Evolutionary conservation across 1,139 yeast species (phyloP), one percentile per base, ranked within the genome.

Genomic region (Eremothecium sinecaudum): DNA sequence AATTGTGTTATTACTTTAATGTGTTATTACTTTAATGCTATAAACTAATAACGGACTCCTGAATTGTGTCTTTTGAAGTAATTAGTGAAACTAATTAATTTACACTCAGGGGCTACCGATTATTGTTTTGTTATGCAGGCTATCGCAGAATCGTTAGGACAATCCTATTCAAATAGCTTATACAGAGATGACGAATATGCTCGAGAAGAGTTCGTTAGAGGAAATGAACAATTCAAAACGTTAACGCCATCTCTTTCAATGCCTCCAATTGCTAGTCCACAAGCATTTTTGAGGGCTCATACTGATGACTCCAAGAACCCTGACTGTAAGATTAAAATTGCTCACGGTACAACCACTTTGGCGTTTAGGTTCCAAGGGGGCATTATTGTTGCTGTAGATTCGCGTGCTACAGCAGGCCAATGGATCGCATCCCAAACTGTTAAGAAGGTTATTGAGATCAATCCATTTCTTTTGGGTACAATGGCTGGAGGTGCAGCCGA

Each of bases 401-500:
- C 96, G 21, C 75, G 98, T 62, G 97, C 98, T 41, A 82, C 97
- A n/a, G 94, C 93, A 9, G 98, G 98, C 35, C 79, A 81, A 53
- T 90, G 96, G 96, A 80, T 92, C 51, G 98, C 97, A 11, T 86
- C 97, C 17, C 97, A 87, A 61, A 86, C 96, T 2, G 99, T 90
- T 45, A 87, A 90, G 63, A 90, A 90, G 63, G 98, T 90, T 35
- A 87, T 90, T 56, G 90, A 90, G 60, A 90, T 90, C 63, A 92
- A 92, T 61, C 96, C 97, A 34, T 81, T 82, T 56, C 64, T 90
- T 47, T 71, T 90, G 51, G 99, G 99, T 46, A 90, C 99, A 20
- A 79, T 90, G 96, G 99, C 99, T 23, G 99, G 99, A 63, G 97
- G 97, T 67, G 99, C 99, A 34, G 98, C 98, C 18, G 99, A 90